These are phyloP conservation scores for Edaphochlamys debaryana DNA, from an alignment of 139 green algal species.

Conservation along the genomic window DNA sequence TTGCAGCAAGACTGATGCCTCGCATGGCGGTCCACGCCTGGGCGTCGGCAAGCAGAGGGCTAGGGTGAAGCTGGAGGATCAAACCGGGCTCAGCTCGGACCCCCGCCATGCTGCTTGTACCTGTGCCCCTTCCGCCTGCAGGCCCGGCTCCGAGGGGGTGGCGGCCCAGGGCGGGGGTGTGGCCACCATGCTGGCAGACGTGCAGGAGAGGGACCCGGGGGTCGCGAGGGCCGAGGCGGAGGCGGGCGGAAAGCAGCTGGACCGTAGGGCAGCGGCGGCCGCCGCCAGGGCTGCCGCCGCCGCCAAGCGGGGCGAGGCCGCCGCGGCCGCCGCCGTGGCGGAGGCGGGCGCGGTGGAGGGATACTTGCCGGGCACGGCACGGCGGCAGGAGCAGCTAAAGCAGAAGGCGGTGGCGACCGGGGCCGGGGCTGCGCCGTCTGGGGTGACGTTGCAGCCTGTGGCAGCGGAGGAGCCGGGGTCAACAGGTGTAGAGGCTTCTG, in stretches of 20 bases:
- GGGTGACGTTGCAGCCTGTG: background rate
- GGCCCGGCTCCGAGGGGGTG: constrained; percentile 12
- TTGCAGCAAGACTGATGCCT: too few relatives aligned
- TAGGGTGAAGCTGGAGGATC: too few relatives aligned
- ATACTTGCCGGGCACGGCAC: constrained; percentile 18
- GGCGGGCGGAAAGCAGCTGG: constrained; percentile 19
- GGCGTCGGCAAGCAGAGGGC: too few relatives aligned
- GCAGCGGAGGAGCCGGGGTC: background rate
- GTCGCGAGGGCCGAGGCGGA: constrained; percentile 1
- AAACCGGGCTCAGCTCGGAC: too few relatives aligned
- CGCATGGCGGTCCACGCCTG: too few relatives aligned
- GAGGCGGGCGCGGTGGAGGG: constrained; percentile 32
- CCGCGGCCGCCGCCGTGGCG: background rate
- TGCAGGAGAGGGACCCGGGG: constrained; percentile 21
- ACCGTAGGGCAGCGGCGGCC: constrained; percentile 5
- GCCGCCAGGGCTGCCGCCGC: background rate
- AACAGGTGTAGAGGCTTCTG: too few relatives aligned
- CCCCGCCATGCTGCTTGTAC: too few relatives aligned
- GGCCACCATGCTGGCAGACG: constrained; percentile 42
- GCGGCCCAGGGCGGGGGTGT: constrained; percentile 43
- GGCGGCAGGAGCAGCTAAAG: background rate
- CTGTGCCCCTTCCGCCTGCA: too few relatives aligned
- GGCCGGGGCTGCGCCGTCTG: background rate
- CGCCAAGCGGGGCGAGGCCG: background rate
- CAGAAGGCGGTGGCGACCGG: background rate